A percentile compares a stretch with the other conserved stretches of the same genome.
Conservation (phyloP, 345 rosid genomes). For the Salix purpurea region DNA sequence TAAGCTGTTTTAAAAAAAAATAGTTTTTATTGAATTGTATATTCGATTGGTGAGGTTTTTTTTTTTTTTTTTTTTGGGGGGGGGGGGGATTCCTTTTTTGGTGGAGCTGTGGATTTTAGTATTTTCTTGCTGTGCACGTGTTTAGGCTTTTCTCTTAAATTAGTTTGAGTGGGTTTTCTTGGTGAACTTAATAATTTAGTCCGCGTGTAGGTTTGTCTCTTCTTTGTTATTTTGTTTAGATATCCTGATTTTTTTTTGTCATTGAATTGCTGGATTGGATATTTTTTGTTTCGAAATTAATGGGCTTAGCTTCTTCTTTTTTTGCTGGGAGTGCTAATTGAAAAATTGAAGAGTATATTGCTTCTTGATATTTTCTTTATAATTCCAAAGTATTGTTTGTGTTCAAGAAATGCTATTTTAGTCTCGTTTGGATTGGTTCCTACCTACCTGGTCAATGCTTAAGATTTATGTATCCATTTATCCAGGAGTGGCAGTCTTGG, state of each 20-base stretch:
- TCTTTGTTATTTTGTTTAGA: background rate
- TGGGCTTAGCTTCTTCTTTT: background rate
- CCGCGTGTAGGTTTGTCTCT: background rate
- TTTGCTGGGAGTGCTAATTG: background rate
- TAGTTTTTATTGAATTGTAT: background rate
- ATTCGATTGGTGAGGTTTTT: background rate
- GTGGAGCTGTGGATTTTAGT: background rate
- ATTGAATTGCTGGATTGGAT: background rate
- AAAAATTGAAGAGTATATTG: background rate
- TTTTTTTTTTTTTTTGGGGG: background rate
- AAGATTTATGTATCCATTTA: background rate
- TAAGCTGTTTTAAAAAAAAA: background rate
- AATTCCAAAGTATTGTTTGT: background rate
- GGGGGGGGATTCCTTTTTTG: background rate
- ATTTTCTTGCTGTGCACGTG: background rate
- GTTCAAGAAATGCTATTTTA: background rate
- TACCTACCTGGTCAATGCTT: background rate
- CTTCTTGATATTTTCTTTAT: background rate
- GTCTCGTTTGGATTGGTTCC: background rate
- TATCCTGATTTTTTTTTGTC: background rate
- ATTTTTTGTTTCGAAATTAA: background rate
- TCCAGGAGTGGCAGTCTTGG: constrained; percentile 36
- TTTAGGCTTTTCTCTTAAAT: background rate
- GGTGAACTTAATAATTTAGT: background rate
- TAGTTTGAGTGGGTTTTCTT: background rate